These are phyloP conservation scores for Tarenaya hassleriana DNA, from an alignment of 345 rosid genomes.

Conservation along the genomic window DNA sequence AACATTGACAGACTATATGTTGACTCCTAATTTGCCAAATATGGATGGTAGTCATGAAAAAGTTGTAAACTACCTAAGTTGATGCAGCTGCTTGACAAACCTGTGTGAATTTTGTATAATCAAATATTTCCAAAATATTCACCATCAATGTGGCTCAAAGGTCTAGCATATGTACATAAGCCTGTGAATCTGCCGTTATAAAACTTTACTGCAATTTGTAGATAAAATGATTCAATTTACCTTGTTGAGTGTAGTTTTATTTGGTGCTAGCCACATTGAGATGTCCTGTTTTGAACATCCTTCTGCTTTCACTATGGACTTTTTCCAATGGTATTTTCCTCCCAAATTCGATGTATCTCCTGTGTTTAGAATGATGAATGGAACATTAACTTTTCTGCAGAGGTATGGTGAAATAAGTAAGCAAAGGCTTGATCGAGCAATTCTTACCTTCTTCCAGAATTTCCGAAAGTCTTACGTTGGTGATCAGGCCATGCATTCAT, in stretches of 20 bases:
- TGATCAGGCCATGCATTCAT: slow-evolving; percentile 98
- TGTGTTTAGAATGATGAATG: slow-evolving; percentile 16
- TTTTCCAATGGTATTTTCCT: slow-evolving; percentile 14
- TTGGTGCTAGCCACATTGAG: slow-evolving; percentile 9
- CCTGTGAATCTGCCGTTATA: slow-evolving; percentile 4
- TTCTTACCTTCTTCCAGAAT: slow-evolving; percentile 96
- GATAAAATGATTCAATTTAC: slow-evolving; percentile 5
- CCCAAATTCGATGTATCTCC: slow-evolving; percentile 12
- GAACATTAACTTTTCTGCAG: slow-evolving; percentile 37
- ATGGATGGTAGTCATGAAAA: slow-evolving; percentile 16
- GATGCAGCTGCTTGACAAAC: slow-evolving; percentile 13
- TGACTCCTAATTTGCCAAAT: slow-evolving; percentile 10
- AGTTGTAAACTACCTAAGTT: background rate
- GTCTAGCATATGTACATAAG: slow-evolving; percentile 6
- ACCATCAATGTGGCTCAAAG: slow-evolving; percentile 8
- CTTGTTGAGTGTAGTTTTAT: slow-evolving; percentile 3
- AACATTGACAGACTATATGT: slow-evolving; percentile 1
- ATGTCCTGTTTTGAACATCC: slow-evolving; percentile 15
- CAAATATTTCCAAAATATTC: slow-evolving; percentile 1
- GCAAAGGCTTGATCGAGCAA: slow-evolving; percentile 97
- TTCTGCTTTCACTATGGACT: slow-evolving; percentile 4
- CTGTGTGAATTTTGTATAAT: slow-evolving; percentile 1
- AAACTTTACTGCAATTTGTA: background rate
- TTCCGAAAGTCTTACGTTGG: slow-evolving; percentile 97
- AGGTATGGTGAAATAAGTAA: slow-evolving; percentile 84